Evolutionary conservation across 2,329 filamentous ascomycete genomes (phyloP).

Genomic region (Kalmusia sp.): DNA sequence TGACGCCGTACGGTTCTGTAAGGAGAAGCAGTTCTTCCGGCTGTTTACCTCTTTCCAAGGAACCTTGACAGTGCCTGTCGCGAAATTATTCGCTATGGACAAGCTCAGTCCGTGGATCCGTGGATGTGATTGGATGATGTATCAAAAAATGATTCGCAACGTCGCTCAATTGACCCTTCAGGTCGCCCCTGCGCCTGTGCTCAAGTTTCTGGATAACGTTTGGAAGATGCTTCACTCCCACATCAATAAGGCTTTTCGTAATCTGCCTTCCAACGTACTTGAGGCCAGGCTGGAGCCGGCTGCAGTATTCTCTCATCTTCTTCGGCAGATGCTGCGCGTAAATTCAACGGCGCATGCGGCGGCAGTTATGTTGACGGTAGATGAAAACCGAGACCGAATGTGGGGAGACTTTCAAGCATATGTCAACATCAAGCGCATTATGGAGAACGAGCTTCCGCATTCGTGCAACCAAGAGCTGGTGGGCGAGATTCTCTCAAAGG

Average conservation of each 20-base stretch:
- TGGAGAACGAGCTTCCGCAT: slow-evolving; percentile 62
- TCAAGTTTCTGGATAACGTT: slow-evolving; percentile 87
- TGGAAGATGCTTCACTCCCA: slow-evolving; percentile 81
- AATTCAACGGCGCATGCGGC: slow-evolving; percentile 94
- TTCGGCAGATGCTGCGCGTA: slow-evolving; percentile 87
- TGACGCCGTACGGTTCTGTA: slow-evolving; percentile 94
- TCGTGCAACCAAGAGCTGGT: slow-evolving; percentile 63
- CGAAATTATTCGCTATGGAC: slow-evolving; percentile 85
- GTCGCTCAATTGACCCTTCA: slow-evolving; percentile 88
- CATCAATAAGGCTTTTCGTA: slow-evolving; percentile 83
- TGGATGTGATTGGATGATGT: slow-evolving; percentile 93
- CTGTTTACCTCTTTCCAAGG: slow-evolving; percentile 95
- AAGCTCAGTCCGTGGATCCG: slow-evolving; percentile 91
- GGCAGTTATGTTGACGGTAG: slow-evolving; percentile 88
- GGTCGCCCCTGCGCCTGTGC: slow-evolving; percentile 85
- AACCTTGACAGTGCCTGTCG: slow-evolving; percentile 93
- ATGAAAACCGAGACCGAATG: slow-evolving; percentile 92
- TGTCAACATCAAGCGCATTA: slow-evolving; percentile 63
- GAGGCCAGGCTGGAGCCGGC: slow-evolving; percentile 88
- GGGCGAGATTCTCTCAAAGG: slow-evolving; percentile 60
- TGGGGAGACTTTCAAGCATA: slow-evolving; percentile 84
- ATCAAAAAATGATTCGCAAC: slow-evolving; percentile 95
- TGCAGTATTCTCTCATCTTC: slow-evolving; percentile 82
- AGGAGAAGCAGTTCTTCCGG: slow-evolving; percentile 95
- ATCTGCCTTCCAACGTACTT: slow-evolving; percentile 84